Percentiles rank a stretch among this genome's conserved stretches.
phyloP scores from a whole-genome alignment of 768 basidiomycete species.

The Ephemerocybe angulata region DNA sequence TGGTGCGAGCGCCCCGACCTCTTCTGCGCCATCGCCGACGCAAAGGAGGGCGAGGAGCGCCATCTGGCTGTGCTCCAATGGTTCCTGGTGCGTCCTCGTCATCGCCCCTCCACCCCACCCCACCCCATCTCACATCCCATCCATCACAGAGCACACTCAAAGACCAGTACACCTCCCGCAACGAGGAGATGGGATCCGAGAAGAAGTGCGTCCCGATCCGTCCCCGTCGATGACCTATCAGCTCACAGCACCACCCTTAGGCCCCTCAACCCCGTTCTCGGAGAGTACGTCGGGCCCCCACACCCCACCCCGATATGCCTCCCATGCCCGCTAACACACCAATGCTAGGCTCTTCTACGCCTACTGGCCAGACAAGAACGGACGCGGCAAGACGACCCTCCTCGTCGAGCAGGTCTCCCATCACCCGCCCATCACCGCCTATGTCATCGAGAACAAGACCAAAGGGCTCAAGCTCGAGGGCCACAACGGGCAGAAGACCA shows the following conservation, averaged over 20 bases:
- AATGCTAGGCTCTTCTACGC: slow-evolving; percentile 76
- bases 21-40: slow-evolving; percentile 84
- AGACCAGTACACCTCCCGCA: slow-evolving; percentile 91
- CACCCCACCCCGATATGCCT: too few relatives aligned
- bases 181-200: slow-evolving; percentile 85
- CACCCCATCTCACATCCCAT: not conserved
- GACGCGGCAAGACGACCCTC: slow-evolving; percentile 76
- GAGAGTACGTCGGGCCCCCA: slow-evolving; percentile 78
- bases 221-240: not conserved
- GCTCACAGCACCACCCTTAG: slow-evolving; percentile 38
- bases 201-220: slow-evolving; percentile 10
- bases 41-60: slow-evolving; percentile 67
- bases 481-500: slow-evolving; percentile 94
- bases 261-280: slow-evolving; percentile 93
- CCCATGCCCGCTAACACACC: not conserved
- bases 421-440: slow-evolving; percentile 86
- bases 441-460: slow-evolving; percentile 76
- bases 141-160: slow-evolving; percentile 74
- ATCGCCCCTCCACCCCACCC: not conserved
- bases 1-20: slow-evolving; percentile 95
- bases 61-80: slow-evolving; percentile 77
- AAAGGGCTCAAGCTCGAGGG: slow-evolving; percentile 79
- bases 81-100: slow-evolving; percentile 72
- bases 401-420: slow-evolving; percentile 97
- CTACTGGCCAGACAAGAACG: slow-evolving; percentile 71